Percentiles rank a stretch among this genome's conserved stretches.
phyloP scores from a whole-genome alignment of 345 rosid species.

The Clarkia xantiana region DNA sequence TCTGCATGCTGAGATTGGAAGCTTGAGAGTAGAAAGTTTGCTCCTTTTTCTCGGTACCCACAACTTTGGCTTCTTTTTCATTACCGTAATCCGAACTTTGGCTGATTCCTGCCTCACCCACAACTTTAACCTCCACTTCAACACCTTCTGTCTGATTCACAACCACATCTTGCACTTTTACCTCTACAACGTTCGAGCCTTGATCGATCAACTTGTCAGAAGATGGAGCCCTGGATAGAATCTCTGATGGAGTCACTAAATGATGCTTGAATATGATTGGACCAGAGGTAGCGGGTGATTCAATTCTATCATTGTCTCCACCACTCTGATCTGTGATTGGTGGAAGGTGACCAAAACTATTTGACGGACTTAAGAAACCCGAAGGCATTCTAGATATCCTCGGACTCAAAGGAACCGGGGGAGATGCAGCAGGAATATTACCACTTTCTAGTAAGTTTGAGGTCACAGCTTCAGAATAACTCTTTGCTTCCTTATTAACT shows the following conservation, averaged over 20 bases:
- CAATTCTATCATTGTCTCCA: slow-evolving; percentile 25
- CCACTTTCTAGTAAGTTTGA: slow-evolving; percentile 23
- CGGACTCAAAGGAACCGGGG: slow-evolving; percentile 47
- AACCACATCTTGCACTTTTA: slow-evolving; percentile 32
- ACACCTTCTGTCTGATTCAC: slow-evolving; percentile 23
- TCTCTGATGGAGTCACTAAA: slow-evolving; percentile 70
- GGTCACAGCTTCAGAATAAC: slow-evolving; percentile 23
- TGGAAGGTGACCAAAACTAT: slow-evolving; percentile 24
- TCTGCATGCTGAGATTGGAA: slow-evolving; percentile 47
- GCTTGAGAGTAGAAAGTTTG: slow-evolving; percentile 51
- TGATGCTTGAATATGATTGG: slow-evolving; percentile 48
- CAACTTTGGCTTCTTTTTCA: slow-evolving; percentile 20
- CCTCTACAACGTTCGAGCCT: slow-evolving; percentile 30
- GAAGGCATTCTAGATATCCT: slow-evolving; percentile 32
- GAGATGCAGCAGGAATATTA: slow-evolving; percentile 21
- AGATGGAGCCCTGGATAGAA: slow-evolving; percentile 45
- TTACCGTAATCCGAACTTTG: slow-evolving; percentile 19
- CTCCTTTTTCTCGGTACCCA: slow-evolving; percentile 29
- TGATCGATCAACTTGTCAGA: slow-evolving; percentile 31
- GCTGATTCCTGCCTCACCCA: slow-evolving; percentile 36
- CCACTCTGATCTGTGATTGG: slow-evolving; percentile 27
- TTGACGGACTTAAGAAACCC: slow-evolving; percentile 26
- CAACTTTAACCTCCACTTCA: slow-evolving; percentile 54
- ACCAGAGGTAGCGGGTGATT: slow-evolving; percentile 34
- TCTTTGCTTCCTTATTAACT: neutral